phyloP scores from a whole-genome alignment of 2,329 filamentous ascomycete genomes.

The Chalaropsis thielavioides region DNA sequence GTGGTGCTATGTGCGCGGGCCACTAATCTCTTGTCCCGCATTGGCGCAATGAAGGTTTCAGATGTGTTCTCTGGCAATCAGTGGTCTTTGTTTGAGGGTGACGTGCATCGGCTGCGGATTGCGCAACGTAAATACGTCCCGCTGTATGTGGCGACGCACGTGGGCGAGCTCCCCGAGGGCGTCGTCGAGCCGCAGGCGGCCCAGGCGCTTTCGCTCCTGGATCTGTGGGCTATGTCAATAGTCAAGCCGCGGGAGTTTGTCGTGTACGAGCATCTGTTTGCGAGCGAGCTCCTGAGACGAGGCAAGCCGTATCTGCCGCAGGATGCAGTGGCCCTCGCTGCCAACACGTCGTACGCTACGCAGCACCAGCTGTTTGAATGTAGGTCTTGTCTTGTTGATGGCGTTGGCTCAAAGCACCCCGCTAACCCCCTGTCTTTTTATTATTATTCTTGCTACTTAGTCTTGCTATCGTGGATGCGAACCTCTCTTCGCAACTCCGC shows the following conservation, averaged over 20 bases:
- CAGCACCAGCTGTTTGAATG: constrained; percentile 37
- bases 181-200: constrained; percentile 34
- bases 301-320: constrained; percentile 32
- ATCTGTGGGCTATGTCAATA: constrained; percentile 40
- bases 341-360: constrained; percentile 33
- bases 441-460: constrained; percentile 19
- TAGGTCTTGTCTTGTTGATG: constrained; percentile 20
- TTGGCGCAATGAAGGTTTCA: constrained; percentile 31
- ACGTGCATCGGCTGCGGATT: constrained; percentile 28
- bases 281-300: constrained; percentile 30
- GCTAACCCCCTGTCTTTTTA: too few species aligned
- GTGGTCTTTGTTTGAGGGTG: constrained; percentile 37
- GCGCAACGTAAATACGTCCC: constrained; percentile 33
- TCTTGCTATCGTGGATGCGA: constrained; percentile 36
- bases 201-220: constrained; percentile 31
- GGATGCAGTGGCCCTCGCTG: constrained; percentile 24
- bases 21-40: constrained; percentile 31
- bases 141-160: constrained; percentile 37
- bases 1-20: constrained; percentile 34
- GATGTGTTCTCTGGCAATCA: constrained; percentile 31
- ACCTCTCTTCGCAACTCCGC: constrained; percentile 30
- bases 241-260: constrained; percentile 35
- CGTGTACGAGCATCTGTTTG: constrained; percentile 37
- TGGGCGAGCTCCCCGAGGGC: constrained; percentile 33
- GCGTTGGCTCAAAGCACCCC: not conserved